These are phyloP conservation scores for Carex kokanica DNA, from an alignment of 176 grass and related monocot genomes.

Conservation along the genomic window DNA sequence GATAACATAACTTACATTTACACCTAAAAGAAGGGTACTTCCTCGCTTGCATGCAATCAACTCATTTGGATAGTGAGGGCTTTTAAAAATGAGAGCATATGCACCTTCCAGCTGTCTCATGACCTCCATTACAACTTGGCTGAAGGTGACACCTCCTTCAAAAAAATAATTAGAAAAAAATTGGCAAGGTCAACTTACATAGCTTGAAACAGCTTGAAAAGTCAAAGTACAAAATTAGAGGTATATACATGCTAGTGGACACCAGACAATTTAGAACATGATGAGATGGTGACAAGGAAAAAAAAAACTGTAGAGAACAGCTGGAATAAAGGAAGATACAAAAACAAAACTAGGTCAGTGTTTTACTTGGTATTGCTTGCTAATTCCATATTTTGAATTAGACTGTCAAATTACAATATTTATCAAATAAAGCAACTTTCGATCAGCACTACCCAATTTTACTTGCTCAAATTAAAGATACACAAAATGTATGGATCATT, in stretches of 20 bases:
- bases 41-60: conserved; percentile 82
- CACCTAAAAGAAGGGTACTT: conserved; percentile 75
- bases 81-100: conserved; percentile 94
- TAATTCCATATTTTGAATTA: background rate
- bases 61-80: conserved; percentile 87
- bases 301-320: background rate
- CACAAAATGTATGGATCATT: background rate
- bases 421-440: background rate
- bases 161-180: conserved; percentile 8
- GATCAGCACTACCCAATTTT: conserved; percentile 6
- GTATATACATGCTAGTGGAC: conserved; percentile 1
- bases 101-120: conserved; percentile 99
- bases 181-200: background rate
- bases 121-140: conserved; percentile 90
- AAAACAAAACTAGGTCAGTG: background rate
- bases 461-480: background rate
- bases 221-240: background rate
- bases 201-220: background rate
- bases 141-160: conserved; percentile 70
- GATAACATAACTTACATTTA: conserved; percentile 56
- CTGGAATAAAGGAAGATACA: background rate
- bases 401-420: background rate
- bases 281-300: background rate
- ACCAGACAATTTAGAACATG: background rate
- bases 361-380: conserved; percentile 1